phyloP scores from a whole-genome alignment of 2,329 filamentous ascomycete species.

The Blastomyces gilchristii region DNA sequence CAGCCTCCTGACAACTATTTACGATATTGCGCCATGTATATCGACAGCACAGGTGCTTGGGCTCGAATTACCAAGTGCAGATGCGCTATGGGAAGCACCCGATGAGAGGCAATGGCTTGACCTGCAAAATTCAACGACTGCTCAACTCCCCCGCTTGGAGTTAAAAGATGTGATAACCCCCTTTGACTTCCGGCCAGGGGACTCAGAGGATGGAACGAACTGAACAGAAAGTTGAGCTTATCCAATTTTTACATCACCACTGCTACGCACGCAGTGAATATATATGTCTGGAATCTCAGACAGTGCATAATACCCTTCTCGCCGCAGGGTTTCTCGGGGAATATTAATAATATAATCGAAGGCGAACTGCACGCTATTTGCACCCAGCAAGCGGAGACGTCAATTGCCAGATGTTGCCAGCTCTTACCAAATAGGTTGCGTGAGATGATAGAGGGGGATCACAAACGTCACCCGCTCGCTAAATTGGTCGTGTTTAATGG shows the following conservation, averaged over 20 bases:
- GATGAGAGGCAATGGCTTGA: neutral
- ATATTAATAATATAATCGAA: neutral
- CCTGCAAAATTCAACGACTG: neutral
- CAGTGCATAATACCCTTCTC: neutral
- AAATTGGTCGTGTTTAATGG: neutral
- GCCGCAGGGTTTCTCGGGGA: neutral
- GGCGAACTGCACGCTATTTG: neutral
- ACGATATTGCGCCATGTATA: constrained; percentile 3
- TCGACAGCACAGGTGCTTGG: neutral
- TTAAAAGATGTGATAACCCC: neutral
- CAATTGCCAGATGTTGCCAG: neutral
- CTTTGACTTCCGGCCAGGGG: neutral
- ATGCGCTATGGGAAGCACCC: neutral
- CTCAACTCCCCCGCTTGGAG: neutral
- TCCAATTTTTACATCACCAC: neutral
- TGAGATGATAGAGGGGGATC: neutral
- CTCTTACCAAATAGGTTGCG: neutral
- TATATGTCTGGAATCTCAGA: neutral
- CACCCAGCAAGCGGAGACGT: neutral
- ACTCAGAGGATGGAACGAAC: neutral
- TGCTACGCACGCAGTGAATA: neutral
- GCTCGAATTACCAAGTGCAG: neutral
- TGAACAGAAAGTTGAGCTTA: neutral
- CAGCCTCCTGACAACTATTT: neutral
- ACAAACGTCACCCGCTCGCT: neutral